A percentile compares a stretch with the other conserved stretches of the same genome.
phyloP scores from a whole-genome alignment of 1,284 basidiomycete species.

The Exobasidium cylindrosporum region DNA sequence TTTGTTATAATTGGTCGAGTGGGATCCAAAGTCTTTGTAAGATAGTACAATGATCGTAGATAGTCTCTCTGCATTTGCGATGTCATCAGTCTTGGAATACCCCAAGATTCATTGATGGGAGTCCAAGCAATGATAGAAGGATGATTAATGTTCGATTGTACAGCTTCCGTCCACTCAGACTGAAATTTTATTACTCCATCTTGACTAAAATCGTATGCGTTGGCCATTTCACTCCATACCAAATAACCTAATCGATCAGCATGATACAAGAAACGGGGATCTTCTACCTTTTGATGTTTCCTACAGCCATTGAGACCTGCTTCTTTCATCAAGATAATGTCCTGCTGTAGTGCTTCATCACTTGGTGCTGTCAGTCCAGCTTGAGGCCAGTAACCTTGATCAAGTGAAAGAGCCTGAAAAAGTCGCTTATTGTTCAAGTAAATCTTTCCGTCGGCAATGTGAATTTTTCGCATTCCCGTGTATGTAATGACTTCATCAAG shows the following conservation, averaged over 20 bases:
- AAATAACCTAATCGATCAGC: conserved; percentile 32
- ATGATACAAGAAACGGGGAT: conserved; percentile 22
- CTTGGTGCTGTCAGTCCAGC: conserved; percentile 24
- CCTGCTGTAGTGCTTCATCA: conserved; percentile 16
- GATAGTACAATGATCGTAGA: conserved; percentile 25
- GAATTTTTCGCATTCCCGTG: conserved; percentile 40
- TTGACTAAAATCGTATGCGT: conserved; percentile 31
- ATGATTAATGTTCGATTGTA: conserved; percentile 30
- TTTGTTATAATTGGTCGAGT: conserved; percentile 28
- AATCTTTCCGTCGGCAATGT: conserved; percentile 28
- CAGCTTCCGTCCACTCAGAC: conserved; percentile 33
- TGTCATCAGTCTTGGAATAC: conserved; percentile 22
- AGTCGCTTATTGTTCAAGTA: conserved; percentile 36
- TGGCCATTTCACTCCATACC: conserved; percentile 40
- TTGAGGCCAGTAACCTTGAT: conserved; percentile 37
- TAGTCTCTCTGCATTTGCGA: conserved; percentile 24
- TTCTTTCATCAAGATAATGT: conserved; percentile 31
- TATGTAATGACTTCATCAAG: conserved; percentile 26
- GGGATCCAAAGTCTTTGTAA: conserved; percentile 33
- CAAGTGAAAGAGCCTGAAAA: conserved; percentile 32
- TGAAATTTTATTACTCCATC: conserved; percentile 25
- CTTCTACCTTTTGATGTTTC: conserved; percentile 37
- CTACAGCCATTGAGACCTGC: conserved; percentile 34
- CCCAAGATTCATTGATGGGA: conserved; percentile 37
- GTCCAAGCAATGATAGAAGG: conserved; percentile 38